These are phyloP conservation scores for Phaseolus coccineus DNA, from an alignment of 331 rosid species.

Conservation along the genomic window DNA sequence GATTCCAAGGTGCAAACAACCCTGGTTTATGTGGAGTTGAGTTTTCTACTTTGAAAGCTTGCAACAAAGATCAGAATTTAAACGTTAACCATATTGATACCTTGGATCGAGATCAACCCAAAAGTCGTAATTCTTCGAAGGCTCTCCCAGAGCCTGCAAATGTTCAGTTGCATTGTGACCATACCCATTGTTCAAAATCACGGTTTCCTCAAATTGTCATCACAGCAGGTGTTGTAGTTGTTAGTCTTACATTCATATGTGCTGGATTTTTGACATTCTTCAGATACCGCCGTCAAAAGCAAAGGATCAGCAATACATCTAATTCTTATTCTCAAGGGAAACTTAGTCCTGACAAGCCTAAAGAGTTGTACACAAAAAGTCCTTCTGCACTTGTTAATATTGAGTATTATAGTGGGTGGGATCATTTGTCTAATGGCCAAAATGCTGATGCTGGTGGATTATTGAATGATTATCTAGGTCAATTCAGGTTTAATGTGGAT, in stretches of 20 bases:
- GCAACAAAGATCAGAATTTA: slow-evolving; percentile 57
- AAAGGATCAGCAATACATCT: slow-evolving; percentile 64
- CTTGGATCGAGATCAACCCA: slow-evolving; percentile 40
- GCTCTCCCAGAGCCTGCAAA: slow-evolving; percentile 65
- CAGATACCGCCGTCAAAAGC: slow-evolving; percentile 71
- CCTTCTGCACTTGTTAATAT: slow-evolving; percentile 88
- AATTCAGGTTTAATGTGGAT: slow-evolving; percentile 74
- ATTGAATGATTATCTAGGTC: slow-evolving; percentile 56
- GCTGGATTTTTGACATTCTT: slow-evolving; percentile 54
- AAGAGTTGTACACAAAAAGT: slow-evolving; percentile 62
- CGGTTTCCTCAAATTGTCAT: slow-evolving; percentile 58
- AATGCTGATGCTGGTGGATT: slow-evolving; percentile 54
- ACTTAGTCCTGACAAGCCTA: slow-evolving; percentile 71
- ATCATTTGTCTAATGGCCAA: slow-evolving; percentile 61
- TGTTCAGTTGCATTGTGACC: slow-evolving; percentile 54
- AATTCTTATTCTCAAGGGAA: slow-evolving; percentile 65
- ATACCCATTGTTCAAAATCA: slow-evolving; percentile 61
- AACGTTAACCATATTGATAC: slow-evolving; percentile 45
- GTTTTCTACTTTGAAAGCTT: slow-evolving; percentile 62
- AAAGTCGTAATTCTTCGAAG: slow-evolving; percentile 38
- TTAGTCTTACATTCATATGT: slow-evolving; percentile 52
- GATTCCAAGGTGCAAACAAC: slow-evolving; percentile 79
- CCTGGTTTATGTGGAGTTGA: slow-evolving; percentile 73
- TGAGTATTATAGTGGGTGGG: slow-evolving; percentile 81
- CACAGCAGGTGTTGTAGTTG: slow-evolving; percentile 55